Evolutionary conservation across 257 asterid genomes (phyloP), one percentile per base, ranked within the genome.

Genomic region (Nicotiana attenuata): DNA sequence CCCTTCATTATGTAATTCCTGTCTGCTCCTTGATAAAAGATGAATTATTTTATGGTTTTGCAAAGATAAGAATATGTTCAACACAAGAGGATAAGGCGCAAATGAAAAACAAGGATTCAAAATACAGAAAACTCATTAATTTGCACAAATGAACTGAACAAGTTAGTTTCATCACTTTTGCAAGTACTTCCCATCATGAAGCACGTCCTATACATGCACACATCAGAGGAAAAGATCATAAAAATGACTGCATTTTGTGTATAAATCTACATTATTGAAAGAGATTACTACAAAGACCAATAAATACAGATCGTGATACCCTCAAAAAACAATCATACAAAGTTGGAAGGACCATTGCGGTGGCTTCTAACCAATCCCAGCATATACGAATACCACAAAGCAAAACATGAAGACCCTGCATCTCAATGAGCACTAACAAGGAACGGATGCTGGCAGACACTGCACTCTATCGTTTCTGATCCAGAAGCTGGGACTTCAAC

Each of bases 361-460:
- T 45, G 60, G 33, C 20, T 20, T 71, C 35, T 45, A 69, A 20
- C 45, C 78, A 50, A 69, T 41, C 78, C 31, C n/a, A 2, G 19
- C 59, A 45, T 13, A 41, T 71, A 20, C 13, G 57, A 69, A 38
- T 1, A 69, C 0, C 22, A 31, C 59, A 41, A 20, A 71, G 14
- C 2, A 22, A 45, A 45, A 10, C 38, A 71, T 13, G 50, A n/a
- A 3, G 7, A 41, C 22, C 33, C 19, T 10, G 60, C 78, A 78
- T 26, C 64, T 89, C 91, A 92, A 76, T 90, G 87, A 82, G 92
- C 93, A 82, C 86, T 82, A 22, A 93, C 94, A 60, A 89, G 94
- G 91, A 94, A 94, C 2, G 94, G 92, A 52, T 94, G 97, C 85
- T 94, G 97, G 91, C 98, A 94, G 35, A 94, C 95, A 33, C 97